These are phyloP conservation scores for Macrolepiota albuminosa DNA, from an alignment of 768 basidiomycete genomes.

Conservation along the genomic window DNA sequence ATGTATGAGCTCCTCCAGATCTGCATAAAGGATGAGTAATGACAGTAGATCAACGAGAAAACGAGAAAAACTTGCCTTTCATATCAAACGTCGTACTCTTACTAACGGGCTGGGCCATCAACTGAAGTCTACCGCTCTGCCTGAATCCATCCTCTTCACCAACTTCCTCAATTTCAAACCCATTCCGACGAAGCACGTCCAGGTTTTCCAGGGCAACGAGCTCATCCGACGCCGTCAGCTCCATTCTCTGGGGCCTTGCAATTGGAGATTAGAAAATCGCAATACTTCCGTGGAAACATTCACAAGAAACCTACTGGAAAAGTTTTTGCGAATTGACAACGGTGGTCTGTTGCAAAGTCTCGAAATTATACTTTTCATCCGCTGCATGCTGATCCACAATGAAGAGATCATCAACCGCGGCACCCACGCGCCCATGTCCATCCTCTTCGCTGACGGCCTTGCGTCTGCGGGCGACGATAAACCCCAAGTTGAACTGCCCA, in stretches of 20 bases:
- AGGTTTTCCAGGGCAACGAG: conserved; percentile 83
- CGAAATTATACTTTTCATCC: conserved; percentile 99
- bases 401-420: conserved; percentile 79
- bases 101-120: conserved; percentile 86
- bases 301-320: conserved; percentile 54
- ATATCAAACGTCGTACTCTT: conserved; percentile 87
- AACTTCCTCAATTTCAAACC: conserved; percentile 75
- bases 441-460: conserved; percentile 18
- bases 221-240: conserved; percentile 88
- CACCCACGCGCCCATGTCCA: background rate
- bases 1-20: conserved; percentile 90
- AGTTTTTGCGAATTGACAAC: conserved; percentile 83
- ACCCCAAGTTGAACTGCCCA: conserved; percentile 96
- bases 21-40: conserved; percentile 33
- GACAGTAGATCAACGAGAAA: background rate
- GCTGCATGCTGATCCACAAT: conserved; percentile 97
- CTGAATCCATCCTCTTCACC: conserved; percentile 36
- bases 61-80: conserved; percentile 54
- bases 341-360: conserved; percentile 88
- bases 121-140: conserved; percentile 44
- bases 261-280: background rate
- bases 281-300: background rate
- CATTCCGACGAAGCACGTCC: conserved; percentile 78
- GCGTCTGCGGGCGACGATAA: conserved; percentile 77
- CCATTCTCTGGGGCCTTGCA: conserved; percentile 66